Conservation (phyloP, 176 grass and related monocot species). For the Raddia guianensis region DNA sequence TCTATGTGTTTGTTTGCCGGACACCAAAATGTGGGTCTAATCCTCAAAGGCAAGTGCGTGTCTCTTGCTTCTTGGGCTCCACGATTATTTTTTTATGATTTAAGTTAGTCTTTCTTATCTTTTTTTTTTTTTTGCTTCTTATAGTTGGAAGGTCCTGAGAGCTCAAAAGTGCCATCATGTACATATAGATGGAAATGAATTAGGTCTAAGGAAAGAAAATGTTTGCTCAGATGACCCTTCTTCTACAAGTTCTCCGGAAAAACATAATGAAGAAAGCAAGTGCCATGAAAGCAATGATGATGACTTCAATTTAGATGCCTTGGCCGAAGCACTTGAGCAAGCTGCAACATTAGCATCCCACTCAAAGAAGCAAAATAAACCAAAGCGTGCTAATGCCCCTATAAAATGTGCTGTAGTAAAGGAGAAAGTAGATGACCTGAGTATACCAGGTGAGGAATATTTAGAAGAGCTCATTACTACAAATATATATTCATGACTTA, state of each 20-base stretch:
- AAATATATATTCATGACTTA: not conserved
- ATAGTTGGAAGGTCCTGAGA: constrained; percentile 83
- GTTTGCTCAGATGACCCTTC: constrained; percentile 19
- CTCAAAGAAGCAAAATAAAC: constrained; percentile 72
- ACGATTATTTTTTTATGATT: not conserved
- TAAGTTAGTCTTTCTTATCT: not conserved
- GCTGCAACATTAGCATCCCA: constrained; percentile 65
- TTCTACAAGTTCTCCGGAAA: constrained; percentile 28
- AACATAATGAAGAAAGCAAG: constrained; percentile 40
- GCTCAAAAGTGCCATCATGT: constrained; percentile 53
- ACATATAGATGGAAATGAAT: constrained; percentile 29
- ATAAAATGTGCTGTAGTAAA: constrained; percentile 43
- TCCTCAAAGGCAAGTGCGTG: constrained; percentile 50
- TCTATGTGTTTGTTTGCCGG: constrained; percentile 74
- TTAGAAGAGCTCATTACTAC: not conserved
- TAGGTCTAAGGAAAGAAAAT: constrained; percentile 25
- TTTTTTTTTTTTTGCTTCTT: constrained; percentile 23
- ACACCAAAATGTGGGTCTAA: constrained; percentile 55
- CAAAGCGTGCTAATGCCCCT: constrained; percentile 37
- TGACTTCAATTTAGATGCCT: constrained; percentile 71
- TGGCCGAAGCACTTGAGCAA: constrained; percentile 73
- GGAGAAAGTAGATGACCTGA: constrained; percentile 38
- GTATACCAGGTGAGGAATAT: constrained; percentile 51
- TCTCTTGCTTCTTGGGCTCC: not conserved
- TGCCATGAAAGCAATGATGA: constrained; percentile 36